These are phyloP conservation scores for Hypoxylon fuscum DNA, from an alignment of 495 filamentous ascomycete genomes.

Conservation along the genomic window DNA sequence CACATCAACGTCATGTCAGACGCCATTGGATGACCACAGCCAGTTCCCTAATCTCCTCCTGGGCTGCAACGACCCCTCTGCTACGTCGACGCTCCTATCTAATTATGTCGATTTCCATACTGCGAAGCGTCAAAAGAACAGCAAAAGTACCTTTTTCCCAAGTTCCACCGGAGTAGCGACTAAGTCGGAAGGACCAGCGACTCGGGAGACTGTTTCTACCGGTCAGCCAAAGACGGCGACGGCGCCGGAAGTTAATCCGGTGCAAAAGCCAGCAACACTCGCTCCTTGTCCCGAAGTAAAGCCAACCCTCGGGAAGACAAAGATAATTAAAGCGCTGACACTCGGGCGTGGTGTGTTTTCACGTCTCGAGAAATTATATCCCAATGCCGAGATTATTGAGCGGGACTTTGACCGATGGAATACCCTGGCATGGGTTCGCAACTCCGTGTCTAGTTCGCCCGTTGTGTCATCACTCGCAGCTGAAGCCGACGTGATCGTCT, in stretches of 20 bases:
- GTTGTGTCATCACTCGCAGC: constrained; percentile 49
- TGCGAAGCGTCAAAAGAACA: constrained; percentile 37
- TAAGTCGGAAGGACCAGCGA: neutral
- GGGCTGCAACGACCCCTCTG: constrained; percentile 22
- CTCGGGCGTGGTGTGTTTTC: constrained; percentile 37
- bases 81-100: constrained; percentile 37
- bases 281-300: constrained; percentile 32
- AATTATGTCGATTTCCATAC: constrained; percentile 41
- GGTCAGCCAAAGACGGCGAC: neutral
- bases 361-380: constrained; percentile 59
- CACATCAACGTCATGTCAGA: neutral
- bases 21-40: neutral
- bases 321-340: constrained; percentile 41
- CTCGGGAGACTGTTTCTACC: neutral
- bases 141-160: constrained; percentile 36
- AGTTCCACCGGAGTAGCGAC: neutral
- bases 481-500: constrained; percentile 82
- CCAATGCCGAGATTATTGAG: constrained; percentile 64
- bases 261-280: neutral
- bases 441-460: constrained; percentile 43
- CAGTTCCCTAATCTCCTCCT: constrained; percentile 27
- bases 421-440: constrained; percentile 42
- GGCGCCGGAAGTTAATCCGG: neutral
- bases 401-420: constrained; percentile 63
- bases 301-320: constrained; percentile 6